These are phyloP conservation scores for Monascus ruber DNA, from an alignment of 2,329 filamentous ascomycete genomes.

Conservation along the genomic window DNA sequence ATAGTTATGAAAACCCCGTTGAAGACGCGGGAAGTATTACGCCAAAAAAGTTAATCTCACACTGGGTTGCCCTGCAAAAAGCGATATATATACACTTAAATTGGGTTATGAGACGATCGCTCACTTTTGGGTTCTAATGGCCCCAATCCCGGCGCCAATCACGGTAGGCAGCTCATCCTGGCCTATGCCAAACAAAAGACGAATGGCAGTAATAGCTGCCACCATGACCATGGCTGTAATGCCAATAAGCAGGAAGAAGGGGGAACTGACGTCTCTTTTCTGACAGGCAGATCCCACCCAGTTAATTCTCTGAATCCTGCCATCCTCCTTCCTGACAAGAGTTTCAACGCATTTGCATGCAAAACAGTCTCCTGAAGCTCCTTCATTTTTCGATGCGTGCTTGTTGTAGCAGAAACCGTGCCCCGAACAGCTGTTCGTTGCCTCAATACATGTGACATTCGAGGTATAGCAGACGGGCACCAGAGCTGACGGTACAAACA, in stretches of 20 bases:
- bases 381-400: conserved; percentile 36
- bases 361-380: conserved; percentile 52
- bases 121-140: conserved; percentile 43
- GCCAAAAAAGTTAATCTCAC: conserved; percentile 52
- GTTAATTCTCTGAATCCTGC: conserved; percentile 50
- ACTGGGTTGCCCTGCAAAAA: conserved; percentile 38
- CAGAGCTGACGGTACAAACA: conserved; percentile 33
- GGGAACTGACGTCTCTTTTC: conserved; percentile 79
- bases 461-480: conserved; percentile 67
- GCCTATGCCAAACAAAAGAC: conserved; percentile 71
- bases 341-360: conserved; percentile 63
- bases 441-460: conserved; percentile 53
- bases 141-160: conserved; percentile 85
- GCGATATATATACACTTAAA: neutral
- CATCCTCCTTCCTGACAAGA: conserved; percentile 33
- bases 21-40: too few relatives aligned
- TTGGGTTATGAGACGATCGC: neutral
- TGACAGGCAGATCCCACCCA: conserved; percentile 84
- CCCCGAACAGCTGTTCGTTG: conserved; percentile 68
- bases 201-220: conserved; percentile 58
- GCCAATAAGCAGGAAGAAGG: conserved; percentile 76
- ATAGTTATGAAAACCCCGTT: too few relatives aligned
- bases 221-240: conserved; percentile 61
- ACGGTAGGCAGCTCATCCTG: conserved; percentile 83
- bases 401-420: conserved; percentile 68